These are phyloP conservation scores for Scheffersomyces insectosa DNA, from an alignment of 1,139 yeast species.

Conservation along the genomic window DNA sequence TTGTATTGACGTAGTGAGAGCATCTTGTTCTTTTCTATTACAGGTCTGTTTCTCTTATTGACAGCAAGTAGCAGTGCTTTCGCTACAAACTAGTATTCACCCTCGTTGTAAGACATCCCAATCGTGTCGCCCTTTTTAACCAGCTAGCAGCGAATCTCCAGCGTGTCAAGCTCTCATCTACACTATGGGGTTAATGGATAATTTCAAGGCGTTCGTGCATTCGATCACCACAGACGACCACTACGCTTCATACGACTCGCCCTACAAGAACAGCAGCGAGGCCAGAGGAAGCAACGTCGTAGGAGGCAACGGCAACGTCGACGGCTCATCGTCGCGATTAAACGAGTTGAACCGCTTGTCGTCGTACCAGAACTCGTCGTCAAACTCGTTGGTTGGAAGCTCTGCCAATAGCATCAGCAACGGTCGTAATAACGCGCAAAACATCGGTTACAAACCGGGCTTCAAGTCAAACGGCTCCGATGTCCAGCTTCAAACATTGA, in stretches of 20 bases:
- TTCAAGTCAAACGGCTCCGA: conserved; percentile 36
- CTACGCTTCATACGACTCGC: conserved; percentile 59
- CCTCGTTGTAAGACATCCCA: too few relatives aligned
- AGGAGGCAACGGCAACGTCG: conserved; percentile 20
- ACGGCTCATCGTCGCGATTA: conserved; percentile 31
- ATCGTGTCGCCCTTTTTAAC: too few relatives aligned
- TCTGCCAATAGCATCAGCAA: conserved; percentile 18
- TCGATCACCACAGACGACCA: conserved; percentile 66
- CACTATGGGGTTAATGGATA: conserved; percentile 45
- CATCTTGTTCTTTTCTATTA: too few relatives aligned
- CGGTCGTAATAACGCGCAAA: conserved; percentile 3
- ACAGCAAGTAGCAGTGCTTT: too few relatives aligned
- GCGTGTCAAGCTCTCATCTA: neutral
- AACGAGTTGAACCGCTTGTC: conserved; percentile 45
- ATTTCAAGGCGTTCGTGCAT: conserved; percentile 53
- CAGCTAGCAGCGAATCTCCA: too few relatives aligned
- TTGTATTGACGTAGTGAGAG: too few relatives aligned
- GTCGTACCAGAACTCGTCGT: conserved; percentile 42
- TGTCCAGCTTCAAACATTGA: conserved; percentile 43
- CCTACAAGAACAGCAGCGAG: conserved; percentile 34
- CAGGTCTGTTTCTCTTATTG: too few relatives aligned
- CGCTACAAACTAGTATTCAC: too few relatives aligned
- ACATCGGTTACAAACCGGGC: conserved; percentile 40
- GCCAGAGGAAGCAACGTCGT: conserved; percentile 18
- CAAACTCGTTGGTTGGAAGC: conserved; percentile 26